Conservation (phyloP, 169 alveolate species). For the Plasmodium coatneyi region DNA sequence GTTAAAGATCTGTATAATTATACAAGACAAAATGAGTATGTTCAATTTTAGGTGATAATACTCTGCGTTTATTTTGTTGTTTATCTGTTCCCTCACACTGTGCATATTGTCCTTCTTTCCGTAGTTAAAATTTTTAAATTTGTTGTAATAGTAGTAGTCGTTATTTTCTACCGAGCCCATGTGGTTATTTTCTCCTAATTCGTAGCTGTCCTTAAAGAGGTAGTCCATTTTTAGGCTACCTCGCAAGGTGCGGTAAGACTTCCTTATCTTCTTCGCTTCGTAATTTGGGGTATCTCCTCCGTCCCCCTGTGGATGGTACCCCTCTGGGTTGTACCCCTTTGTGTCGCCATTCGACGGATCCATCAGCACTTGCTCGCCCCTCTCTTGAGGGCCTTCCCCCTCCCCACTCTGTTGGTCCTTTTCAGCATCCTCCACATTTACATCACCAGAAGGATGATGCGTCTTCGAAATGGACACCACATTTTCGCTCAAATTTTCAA, state of each 20-base stretch:
- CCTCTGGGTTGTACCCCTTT: background rate
- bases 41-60: slow-evolving; percentile 67
- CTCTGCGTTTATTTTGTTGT: slow-evolving; percentile 58
- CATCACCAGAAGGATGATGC: background rate
- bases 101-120: background rate
- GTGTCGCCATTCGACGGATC: background rate
- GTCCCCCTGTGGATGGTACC: background rate
- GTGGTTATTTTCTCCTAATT: slow-evolving; percentile 34
- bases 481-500: background rate
- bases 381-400: background rate
- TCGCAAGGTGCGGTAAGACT: slow-evolving; percentile 12
- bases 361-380: background rate
- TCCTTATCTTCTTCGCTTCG: background rate
- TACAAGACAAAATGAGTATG: slow-evolving; percentile 70
- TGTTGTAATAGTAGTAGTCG: slow-evolving; percentile 60
- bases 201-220: slow-evolving; percentile 49
- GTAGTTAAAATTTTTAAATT: slow-evolving; percentile 59
- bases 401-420: background rate
- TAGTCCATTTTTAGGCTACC: slow-evolving; percentile 43
- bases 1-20: slow-evolving; percentile 63
- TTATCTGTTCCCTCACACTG: slow-evolving; percentile 36
- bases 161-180: background rate
- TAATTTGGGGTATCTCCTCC: background rate
- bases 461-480: background rate
- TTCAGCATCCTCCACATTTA: background rate